Percentiles rank a stretch among this genome's conserved stretches.
Conservation (phyloP, 1,284 basidiomycete genomes). For the Puccinia novopanici region DNA sequence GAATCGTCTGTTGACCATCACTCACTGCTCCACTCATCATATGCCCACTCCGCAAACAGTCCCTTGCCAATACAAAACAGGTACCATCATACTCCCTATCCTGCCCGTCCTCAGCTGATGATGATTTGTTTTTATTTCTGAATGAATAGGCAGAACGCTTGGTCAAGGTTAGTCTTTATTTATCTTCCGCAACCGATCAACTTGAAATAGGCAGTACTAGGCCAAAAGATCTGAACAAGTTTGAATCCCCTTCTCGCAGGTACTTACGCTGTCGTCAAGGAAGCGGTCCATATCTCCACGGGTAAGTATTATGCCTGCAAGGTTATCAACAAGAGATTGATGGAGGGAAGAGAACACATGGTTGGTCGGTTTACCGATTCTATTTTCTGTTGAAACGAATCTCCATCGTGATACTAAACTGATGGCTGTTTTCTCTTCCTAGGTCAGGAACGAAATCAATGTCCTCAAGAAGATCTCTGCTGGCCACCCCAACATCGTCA, state of each 20-base stretch:
- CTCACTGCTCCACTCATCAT: not conserved
- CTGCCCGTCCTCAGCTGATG: not conserved
- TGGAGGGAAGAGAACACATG: slow-evolving; percentile 68
- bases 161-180: slow-evolving; percentile 44
- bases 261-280: slow-evolving; percentile 87
- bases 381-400: not conserved
- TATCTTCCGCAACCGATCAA: not conserved
- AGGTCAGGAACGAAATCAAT: slow-evolving; percentile 95
- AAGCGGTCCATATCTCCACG: slow-evolving; percentile 93
- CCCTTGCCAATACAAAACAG: slow-evolving; percentile 51
- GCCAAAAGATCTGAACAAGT: slow-evolving; percentile 19
- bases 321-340: slow-evolving; percentile 91
- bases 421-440: slow-evolving; percentile 13
- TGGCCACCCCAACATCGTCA: slow-evolving; percentile 72
- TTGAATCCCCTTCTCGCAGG: slow-evolving; percentile 72
- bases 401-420: not conserved
- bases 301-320: slow-evolving; percentile 85
- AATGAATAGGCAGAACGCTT: slow-evolving; percentile 47
- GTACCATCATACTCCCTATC: not conserved
- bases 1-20: not conserved
- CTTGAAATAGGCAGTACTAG: too few relatives aligned
- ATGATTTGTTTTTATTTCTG: too few relatives aligned
- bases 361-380: slow-evolving; percentile 57
- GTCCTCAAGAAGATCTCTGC: slow-evolving; percentile 93
- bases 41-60: slow-evolving; percentile 49